Evolutionary conservation across 352 stramenopile genomes (phyloP).

Genomic region (Globisporangium paddicum): DNA sequence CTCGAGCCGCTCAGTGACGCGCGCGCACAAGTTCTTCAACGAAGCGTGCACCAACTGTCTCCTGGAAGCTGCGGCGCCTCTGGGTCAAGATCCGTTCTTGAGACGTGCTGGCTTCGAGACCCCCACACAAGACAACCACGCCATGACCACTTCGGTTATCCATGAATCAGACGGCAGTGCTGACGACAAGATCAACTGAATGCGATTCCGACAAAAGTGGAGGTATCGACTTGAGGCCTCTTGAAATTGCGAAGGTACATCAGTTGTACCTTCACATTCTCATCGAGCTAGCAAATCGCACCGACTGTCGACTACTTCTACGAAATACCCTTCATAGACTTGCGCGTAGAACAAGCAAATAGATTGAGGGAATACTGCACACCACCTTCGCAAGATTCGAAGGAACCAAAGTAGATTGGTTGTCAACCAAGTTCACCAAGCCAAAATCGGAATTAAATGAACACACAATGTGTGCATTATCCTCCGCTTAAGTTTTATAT

Average conservation of each 20-base stretch:
- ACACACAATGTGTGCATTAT: background rate
- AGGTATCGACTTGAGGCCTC: too few relatives aligned
- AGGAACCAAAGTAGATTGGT: background rate
- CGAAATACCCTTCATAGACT: too few relatives aligned
- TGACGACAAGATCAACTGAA: background rate
- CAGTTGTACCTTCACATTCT: too few relatives aligned
- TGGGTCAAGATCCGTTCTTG: background rate
- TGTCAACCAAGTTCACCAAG: background rate
- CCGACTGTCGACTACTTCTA: too few relatives aligned
- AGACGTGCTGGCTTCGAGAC: too few relatives aligned
- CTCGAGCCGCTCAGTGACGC: background rate
- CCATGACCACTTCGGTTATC: background rate
- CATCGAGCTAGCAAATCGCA: too few relatives aligned
- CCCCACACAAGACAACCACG: background rate
- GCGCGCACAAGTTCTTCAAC: background rate
- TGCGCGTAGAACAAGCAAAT: too few relatives aligned
- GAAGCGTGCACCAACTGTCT: background rate
- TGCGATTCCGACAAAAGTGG: background rate
- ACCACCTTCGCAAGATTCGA: too few relatives aligned
- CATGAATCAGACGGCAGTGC: background rate
- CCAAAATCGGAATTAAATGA: constrained; percentile 1
- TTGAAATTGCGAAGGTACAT: too few relatives aligned
- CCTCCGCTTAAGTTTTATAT: background rate
- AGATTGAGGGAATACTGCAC: too few relatives aligned
- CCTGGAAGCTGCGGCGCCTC: background rate